phyloP scores from a whole-genome alignment of 2,329 filamentous ascomycete genomes.

The Colletotrichum endophyticum region DNA sequence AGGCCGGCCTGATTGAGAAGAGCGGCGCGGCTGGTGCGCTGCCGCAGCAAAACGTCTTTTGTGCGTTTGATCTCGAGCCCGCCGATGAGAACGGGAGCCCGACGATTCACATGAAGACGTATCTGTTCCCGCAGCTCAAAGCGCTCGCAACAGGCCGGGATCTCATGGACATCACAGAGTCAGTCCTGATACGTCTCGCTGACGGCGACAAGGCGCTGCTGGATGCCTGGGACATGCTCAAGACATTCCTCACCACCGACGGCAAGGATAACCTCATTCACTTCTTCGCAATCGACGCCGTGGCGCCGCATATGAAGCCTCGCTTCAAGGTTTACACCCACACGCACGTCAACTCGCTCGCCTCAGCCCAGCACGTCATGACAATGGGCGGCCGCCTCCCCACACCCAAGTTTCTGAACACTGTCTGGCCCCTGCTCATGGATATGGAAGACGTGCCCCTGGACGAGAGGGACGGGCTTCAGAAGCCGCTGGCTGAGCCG shows the following conservation, averaged over 20 bases:
- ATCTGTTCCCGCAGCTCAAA: constrained; percentile 1
- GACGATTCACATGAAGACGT: neutral
- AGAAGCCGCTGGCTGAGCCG: neutral
- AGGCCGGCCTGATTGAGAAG: neutral
- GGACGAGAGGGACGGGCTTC: neutral
- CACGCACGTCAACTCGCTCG: neutral
- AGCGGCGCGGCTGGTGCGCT: neutral
- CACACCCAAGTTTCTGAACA: neutral
- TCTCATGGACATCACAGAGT: neutral
- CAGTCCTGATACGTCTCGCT: neutral
- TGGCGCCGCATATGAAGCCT: neutral
- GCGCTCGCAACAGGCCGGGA: neutral
- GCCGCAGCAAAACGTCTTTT: neutral
- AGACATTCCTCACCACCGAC: neutral
- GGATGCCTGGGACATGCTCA: neutral
- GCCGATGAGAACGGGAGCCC: neutral
- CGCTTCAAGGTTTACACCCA: neutral
- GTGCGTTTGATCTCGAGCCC: neutral
- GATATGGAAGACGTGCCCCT: neutral
- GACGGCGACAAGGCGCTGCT: neutral
- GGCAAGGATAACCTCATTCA: neutral
- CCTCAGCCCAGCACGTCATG: neutral
- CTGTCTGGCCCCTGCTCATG: neutral
- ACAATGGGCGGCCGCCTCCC: neutral
- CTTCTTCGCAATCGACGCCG: neutral